Percentiles rank a stretch among this genome's conserved stretches.
These are phyloP conservation scores for Penicillium brevicompactum DNA, from an alignment of 2,329 filamentous ascomycete genomes.

Conservation along the genomic window DNA sequence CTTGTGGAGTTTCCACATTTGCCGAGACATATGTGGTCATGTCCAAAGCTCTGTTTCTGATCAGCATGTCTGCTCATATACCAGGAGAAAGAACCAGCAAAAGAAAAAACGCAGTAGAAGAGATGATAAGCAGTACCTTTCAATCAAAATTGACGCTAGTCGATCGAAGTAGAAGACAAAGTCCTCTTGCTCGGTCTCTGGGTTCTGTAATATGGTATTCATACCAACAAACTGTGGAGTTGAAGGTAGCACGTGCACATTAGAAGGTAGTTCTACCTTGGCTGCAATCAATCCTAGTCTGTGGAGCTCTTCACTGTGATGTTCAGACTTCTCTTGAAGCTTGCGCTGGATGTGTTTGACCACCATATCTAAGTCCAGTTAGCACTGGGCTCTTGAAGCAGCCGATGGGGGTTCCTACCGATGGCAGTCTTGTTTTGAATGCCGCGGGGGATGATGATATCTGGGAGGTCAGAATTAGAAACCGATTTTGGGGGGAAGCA, in stretches of 20 bases:
- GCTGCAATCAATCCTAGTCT: conserved; percentile 73
- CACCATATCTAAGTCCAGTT: conserved; percentile 71
- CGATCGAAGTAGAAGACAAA: conserved; percentile 98
- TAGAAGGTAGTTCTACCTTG: conserved; percentile 71
- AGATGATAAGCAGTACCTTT: conserved; percentile 50
- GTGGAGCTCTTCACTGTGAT: conserved; percentile 77
- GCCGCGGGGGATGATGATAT: conserved; percentile 92
- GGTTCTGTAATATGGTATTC: conserved; percentile 85
- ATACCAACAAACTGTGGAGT: conserved; percentile 83
- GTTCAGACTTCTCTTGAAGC: conserved; percentile 78
- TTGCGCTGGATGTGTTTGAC: conserved; percentile 90
- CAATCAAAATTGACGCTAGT: conserved; percentile 79
- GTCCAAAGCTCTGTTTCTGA: conserved; percentile 66
- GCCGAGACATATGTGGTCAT: conserved; percentile 69
- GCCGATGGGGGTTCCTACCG: conserved; percentile 28
- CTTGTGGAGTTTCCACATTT: conserved; percentile 70
- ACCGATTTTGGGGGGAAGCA: neutral
- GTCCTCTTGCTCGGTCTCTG: conserved; percentile 77
- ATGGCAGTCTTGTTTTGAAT: conserved; percentile 95
- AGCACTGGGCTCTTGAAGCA: conserved; percentile 4
- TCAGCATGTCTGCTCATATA: conserved; percentile 2
- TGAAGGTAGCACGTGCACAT: conserved; percentile 72
- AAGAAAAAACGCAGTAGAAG: neutral
- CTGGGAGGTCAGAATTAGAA: conserved; percentile 43
- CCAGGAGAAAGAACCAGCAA: neutral